A percentile compares a stretch with the other conserved stretches of the same genome.
Conservation (phyloP, 2,329 filamentous ascomycete species). For the Periglandula ipomoeae region DNA sequence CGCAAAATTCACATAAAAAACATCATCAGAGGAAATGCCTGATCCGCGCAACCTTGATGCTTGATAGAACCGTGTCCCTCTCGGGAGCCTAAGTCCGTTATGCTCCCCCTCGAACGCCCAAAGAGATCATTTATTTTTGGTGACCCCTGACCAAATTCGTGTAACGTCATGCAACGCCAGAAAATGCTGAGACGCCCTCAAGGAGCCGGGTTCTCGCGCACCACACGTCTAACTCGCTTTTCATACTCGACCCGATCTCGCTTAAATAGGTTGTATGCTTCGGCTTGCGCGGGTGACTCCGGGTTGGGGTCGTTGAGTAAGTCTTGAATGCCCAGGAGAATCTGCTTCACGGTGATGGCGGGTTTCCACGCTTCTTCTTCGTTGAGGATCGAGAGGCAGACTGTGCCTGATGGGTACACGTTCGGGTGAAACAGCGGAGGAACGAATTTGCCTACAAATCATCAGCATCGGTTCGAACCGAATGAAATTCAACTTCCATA, state of each 20-base stretch:
- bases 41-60: background rate
- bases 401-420: conserved; percentile 95
- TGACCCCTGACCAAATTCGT: background rate
- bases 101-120: conserved; percentile 20
- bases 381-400: conserved; percentile 93
- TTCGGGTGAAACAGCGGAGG: conserved; percentile 97
- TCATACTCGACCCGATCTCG: conserved; percentile 83
- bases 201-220: conserved; percentile 79
- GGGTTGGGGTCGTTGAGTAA: conserved; percentile 94
- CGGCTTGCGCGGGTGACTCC: conserved; percentile 91
- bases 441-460: conserved; percentile 75
- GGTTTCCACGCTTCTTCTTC: conserved; percentile 99
- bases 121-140: conserved; percentile 15
- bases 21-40: conserved; percentile 11
- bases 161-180: background rate
- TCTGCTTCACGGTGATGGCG: conserved; percentile 97
- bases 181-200: conserved; percentile 25
- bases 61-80: conserved; percentile 8
- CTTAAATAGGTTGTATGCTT: conserved; percentile 95
- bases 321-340: conserved; percentile 90
- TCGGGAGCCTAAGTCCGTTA: conserved; percentile 13
- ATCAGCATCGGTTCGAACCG: background rate
- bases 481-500: conserved; percentile 9
- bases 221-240: conserved; percentile 74
- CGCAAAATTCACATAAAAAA: conserved; percentile 8